Evolutionary conservation across 1,284 basidiomycete species (phyloP), one percentile per base, ranked within the genome.

Genomic region (Apiotrichum siamense): DNA sequence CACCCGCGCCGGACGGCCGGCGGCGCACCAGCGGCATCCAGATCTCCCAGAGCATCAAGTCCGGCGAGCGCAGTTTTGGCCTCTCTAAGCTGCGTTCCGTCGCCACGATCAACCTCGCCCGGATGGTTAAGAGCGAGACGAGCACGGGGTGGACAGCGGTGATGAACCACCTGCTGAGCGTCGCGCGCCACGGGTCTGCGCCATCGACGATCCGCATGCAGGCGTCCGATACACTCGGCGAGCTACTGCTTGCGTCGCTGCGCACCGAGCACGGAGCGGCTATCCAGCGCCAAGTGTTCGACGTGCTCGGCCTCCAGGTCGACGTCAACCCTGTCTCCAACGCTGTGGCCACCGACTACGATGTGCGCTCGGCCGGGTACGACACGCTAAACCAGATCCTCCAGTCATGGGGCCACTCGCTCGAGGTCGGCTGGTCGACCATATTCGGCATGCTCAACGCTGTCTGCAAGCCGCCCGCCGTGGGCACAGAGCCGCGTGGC

Each of bases 381-480:
- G 88, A 94, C 62, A 89, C 88, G 0, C 74, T 98, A 18, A 88
- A 92, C 62, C 83, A 87, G 60, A 88, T 96, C 47, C 76, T 98
- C 17, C 89, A 97, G 70, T 83, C 85, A 0, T 88, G 88, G 0
- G 93, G 89, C 0, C 92, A 97, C 72, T 88, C 87, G 0, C 79
- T 98, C 2, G 79, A 89, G 7, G 81, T 86, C 11, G 93, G 93
- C 0, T 98, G 94, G 94, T 85, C 88, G 53, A 85, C 80, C 0
- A 90, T 97, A 61, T 97, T 97, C 68, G 82, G 85, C 55, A 90
- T 96, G 81, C 78, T 97, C 31, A 81, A 84, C 51, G 85, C 86
- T 63, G 83, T 93, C 27, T 90, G 89, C 73, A 78, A 57, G 40
- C 41, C 27, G 6, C 23, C 47, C n/a, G 39, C 37, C 5, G 25